These are phyloP conservation scores for Adansonia rubrostipa DNA, from an alignment of 441 rosid species.

Conservation along the genomic window DNA sequence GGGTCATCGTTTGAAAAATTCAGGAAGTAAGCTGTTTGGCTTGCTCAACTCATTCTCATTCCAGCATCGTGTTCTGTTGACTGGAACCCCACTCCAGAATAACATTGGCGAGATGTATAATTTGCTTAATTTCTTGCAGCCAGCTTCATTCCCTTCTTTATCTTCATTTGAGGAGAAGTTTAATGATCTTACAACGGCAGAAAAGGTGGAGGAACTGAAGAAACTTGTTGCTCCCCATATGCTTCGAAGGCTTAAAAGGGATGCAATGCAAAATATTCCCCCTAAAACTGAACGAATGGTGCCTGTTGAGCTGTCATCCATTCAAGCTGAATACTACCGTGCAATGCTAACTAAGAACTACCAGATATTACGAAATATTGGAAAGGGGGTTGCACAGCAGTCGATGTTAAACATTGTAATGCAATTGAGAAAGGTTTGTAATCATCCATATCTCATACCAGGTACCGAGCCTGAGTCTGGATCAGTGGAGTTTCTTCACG, in stretches of 20 bases:
- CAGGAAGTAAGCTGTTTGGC: slow-evolving; percentile 97
- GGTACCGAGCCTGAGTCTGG: slow-evolving; percentile 99
- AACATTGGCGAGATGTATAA: slow-evolving; percentile 99
- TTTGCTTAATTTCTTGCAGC: slow-evolving; percentile 99
- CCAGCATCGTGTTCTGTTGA: slow-evolving; percentile 98
- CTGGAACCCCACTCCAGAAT: slow-evolving; percentile 99
- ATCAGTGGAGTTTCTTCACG: slow-evolving; percentile 96
- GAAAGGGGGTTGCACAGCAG: slow-evolving; percentile 97
- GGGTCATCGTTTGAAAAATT: slow-evolving; percentile 98
- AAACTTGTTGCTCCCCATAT: slow-evolving; percentile 99
- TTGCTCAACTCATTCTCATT: slow-evolving; percentile 97
- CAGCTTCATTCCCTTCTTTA: slow-evolving; percentile 93
- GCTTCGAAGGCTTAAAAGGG: slow-evolving; percentile 99
- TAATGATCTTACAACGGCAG: slow-evolving; percentile 89
- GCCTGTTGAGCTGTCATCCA: slow-evolving; percentile 98
- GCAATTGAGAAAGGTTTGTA: slow-evolving; percentile 99
- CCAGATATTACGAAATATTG: slow-evolving; percentile 92
- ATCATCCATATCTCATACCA: slow-evolving; percentile 99
- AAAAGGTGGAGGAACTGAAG: slow-evolving; percentile 99
- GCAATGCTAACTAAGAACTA: slow-evolving; percentile 99
- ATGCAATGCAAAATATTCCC: slow-evolving; percentile 99
- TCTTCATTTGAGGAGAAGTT: slow-evolving; percentile 97
- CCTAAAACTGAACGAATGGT: slow-evolving; percentile 99
- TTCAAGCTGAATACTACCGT: slow-evolving; percentile 99
- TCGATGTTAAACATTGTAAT: slow-evolving; percentile 99